A percentile compares a stretch with the other conserved stretches of the same genome.
phyloP scores from a whole-genome alignment of 1,139 yeast species.

The Arxiozyma slooffiae region DNA sequence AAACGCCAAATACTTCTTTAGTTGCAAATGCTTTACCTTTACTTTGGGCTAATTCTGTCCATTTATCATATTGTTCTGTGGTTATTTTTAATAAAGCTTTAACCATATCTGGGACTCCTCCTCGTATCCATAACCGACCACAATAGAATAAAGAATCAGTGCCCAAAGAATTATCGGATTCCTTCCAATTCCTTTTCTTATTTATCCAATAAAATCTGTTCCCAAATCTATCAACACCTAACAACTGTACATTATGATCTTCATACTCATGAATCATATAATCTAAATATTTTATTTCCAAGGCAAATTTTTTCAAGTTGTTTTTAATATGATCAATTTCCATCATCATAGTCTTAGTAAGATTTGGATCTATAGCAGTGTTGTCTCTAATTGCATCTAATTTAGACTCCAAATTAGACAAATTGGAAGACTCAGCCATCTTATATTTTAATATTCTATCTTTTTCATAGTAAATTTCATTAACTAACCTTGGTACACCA shows the following conservation, averaged over 20 bases:
- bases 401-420: neutral
- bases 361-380: neutral
- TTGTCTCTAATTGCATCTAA: constrained; percentile 5
- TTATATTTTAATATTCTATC: constrained; percentile 15
- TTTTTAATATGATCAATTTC: neutral
- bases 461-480: constrained; percentile 25
- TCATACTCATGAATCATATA: neutral
- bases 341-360: neutral
- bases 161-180: constrained; percentile 30
- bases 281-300: neutral
- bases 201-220: constrained; percentile 97
- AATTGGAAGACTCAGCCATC: constrained; percentile 6
- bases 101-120: constrained; percentile 64
- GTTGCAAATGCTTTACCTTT: constrained; percentile 23
- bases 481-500: constrained; percentile 23
- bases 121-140: constrained; percentile 91
- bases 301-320: neutral
- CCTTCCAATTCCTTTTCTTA: constrained; percentile 61
- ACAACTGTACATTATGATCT: constrained; percentile 35
- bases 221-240: constrained; percentile 48
- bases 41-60: constrained; percentile 27
- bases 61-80: constrained; percentile 30
- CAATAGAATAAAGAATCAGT: neutral
- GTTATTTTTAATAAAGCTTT: constrained; percentile 35
- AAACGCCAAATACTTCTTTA: constrained; percentile 18